phyloP scores from a whole-genome alignment of 768 basidiomycete species.

The Hirschioporus abietinus region DNA sequence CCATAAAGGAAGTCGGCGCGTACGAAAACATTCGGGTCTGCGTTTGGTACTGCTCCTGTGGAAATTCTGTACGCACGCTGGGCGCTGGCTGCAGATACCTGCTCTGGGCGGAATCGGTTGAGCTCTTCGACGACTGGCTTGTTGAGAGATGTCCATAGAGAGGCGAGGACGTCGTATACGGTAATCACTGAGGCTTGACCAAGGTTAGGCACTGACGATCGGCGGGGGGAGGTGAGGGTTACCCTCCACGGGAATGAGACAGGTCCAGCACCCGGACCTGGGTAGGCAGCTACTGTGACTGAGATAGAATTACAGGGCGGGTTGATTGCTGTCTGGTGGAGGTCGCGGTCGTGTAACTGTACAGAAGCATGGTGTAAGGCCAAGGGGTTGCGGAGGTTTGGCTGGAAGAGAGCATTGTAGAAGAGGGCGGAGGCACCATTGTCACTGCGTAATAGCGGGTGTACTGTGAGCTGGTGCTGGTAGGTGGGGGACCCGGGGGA shows the following conservation, averaged over 20 bases:
- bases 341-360: background rate
- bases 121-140: background rate
- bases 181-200: background rate
- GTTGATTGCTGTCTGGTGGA: background rate
- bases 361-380: background rate
- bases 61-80: background rate
- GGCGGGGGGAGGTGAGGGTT: background rate
- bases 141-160: background rate
- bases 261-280: background rate
- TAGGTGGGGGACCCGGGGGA: background rate
- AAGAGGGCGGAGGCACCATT: background rate
- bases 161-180: background rate
- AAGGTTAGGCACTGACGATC: background rate
- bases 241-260: background rate
- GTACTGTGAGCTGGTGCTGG: background rate
- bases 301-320: background rate
- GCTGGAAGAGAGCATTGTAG: background rate
- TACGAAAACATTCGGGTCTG: background rate
- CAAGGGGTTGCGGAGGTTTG: background rate
- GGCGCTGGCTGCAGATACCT: background rate
- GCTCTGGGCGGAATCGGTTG: background rate
- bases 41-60: background rate
- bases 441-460: background rate
- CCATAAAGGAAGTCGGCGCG: background rate
- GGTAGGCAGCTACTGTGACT: background rate